Conservation (phyloP, 768 basidiomycete genomes). For the Hemileccinum impolitum region DNA sequence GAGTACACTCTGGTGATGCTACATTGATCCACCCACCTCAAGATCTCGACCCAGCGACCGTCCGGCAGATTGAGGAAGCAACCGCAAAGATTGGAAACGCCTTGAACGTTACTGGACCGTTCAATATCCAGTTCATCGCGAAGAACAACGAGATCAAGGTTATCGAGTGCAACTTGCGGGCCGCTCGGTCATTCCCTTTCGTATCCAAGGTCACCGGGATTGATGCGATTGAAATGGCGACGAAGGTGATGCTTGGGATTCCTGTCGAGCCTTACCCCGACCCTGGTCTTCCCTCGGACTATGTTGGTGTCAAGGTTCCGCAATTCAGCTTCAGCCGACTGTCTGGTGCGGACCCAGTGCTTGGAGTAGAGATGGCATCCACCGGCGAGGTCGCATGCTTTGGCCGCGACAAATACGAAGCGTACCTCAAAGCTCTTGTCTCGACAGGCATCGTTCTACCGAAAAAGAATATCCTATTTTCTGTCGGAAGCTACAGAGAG, state of each 20-base stretch:
- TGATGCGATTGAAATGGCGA: constrained; percentile 98
- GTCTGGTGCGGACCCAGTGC: constrained; percentile 94
- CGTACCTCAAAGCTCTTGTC: constrained; percentile 94
- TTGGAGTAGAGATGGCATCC: constrained; percentile 99
- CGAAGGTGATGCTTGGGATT: constrained; percentile 94
- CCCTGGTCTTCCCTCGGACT: constrained; percentile 80
- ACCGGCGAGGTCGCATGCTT: constrained; percentile 99
- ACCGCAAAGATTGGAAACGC: constrained; percentile 97
- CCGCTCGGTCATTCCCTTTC: constrained; percentile 97
- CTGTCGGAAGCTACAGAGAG: constrained; percentile 95
- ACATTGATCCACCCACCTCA: constrained; percentile 98
- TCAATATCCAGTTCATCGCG: constrained; percentile 99
- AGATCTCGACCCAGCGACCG: constrained; percentile 95
- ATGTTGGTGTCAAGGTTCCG: constrained; percentile 99
- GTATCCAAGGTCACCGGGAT: constrained; percentile 98
- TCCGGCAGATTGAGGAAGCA: constrained; percentile 93
- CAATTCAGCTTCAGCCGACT: constrained; percentile 98
- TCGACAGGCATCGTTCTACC: constrained; percentile 94
- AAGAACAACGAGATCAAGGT: constrained; percentile 99
- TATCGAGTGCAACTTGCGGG: constrained; percentile 98
- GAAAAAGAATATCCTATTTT: constrained; percentile 97
- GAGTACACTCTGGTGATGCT: constrained; percentile 98
- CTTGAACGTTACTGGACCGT: constrained; percentile 96
- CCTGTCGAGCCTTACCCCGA: constrained; percentile 92
- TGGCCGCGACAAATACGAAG: constrained; percentile 96